A percentile compares a stretch with the other conserved stretches of the same genome.
Conservation (phyloP, 225 moss, liverwort and hornwort species). For the Thuidium tamariscinum region DNA sequence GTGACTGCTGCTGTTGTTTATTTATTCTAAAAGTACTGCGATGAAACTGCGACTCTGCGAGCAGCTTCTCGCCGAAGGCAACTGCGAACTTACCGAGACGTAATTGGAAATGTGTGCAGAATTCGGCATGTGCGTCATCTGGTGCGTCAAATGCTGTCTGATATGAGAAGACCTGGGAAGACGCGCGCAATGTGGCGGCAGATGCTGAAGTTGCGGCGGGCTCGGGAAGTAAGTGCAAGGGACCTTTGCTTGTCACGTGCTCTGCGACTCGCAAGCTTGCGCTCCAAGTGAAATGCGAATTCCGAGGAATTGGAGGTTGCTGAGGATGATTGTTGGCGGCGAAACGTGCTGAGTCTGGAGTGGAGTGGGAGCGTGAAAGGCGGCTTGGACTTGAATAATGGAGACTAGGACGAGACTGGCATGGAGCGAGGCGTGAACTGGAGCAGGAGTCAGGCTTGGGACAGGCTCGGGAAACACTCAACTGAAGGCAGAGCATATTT, state of each 20-base stretch:
- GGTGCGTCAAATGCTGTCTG: not conserved
- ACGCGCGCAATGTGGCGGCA: not conserved
- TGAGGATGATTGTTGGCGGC: not conserved
- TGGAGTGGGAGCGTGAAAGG: not conserved
- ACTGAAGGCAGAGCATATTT: not conserved
- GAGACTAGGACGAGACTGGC: not conserved
- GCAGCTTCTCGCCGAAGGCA: not conserved
- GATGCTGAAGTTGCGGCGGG: not conserved
- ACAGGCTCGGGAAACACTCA: not conserved
- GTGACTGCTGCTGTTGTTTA: not conserved
- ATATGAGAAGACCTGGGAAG: not conserved
- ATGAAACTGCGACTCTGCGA: not conserved
- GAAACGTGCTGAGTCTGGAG: not conserved
- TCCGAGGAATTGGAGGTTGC: not conserved
- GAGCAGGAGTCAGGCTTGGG: not conserved
- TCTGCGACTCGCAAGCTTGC: not conserved
- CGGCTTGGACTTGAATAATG: not conserved
- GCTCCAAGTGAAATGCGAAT: not conserved
- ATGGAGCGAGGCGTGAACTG: not conserved
- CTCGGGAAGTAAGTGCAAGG: not conserved
- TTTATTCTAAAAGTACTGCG: no score
- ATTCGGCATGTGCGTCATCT: not conserved
- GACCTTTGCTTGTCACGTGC: not conserved
- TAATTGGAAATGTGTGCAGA: not conserved
- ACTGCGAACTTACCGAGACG: not conserved